phyloP scores from a whole-genome alignment of 1,139 yeast genomes.

The Wickerhamiella pararugosa region DNA sequence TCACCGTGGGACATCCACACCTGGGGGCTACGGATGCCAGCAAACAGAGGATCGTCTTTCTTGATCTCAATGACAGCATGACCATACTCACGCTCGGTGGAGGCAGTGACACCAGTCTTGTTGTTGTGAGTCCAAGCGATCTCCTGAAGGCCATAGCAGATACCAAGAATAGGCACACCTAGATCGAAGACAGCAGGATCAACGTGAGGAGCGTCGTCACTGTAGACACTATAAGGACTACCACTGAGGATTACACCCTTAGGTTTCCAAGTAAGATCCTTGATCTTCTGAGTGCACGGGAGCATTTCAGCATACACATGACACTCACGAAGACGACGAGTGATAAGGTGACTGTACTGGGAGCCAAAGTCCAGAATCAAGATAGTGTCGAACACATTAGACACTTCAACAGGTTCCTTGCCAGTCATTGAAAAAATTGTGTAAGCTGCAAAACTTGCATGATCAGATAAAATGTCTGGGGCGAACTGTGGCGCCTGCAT shows the following conservation, averaged over 20 bases:
- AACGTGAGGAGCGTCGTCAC: constrained; percentile 91
- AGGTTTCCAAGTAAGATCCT: constrained; percentile 87
- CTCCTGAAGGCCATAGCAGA: constrained; percentile 99
- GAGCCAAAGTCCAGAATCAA: constrained; percentile 96
- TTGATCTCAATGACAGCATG: constrained; percentile 78
- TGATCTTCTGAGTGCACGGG: constrained; percentile 94
- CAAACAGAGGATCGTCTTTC: constrained; percentile 62
- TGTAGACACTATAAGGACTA: constrained; percentile 96
- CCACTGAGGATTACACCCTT: constrained; percentile 94
- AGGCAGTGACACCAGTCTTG: constrained; percentile 75
- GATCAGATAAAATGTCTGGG: not conserved
- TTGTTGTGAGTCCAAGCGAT: constrained; percentile 90
- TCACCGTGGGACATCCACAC: constrained; percentile 99
- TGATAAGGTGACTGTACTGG: constrained; percentile 91
- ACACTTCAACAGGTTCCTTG: constrained; percentile 33
- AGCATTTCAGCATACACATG: constrained; percentile 98
- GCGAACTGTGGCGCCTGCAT: not conserved
- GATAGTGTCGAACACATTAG: constrained; percentile 85
- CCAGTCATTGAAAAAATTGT: constrained; percentile 1
- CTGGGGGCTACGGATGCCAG: constrained; percentile 79
- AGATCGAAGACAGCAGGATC: constrained; percentile 86
- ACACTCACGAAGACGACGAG: constrained; percentile 95
- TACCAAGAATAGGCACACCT: constrained; percentile 88
- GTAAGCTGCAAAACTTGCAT: not conserved
- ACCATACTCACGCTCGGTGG: constrained; percentile 97